Evolutionary conservation across 2,329 filamentous ascomycete genomes (phyloP), one percentile per base, ranked within the genome.

Genomic region (Colletotrichum viniferum): DNA sequence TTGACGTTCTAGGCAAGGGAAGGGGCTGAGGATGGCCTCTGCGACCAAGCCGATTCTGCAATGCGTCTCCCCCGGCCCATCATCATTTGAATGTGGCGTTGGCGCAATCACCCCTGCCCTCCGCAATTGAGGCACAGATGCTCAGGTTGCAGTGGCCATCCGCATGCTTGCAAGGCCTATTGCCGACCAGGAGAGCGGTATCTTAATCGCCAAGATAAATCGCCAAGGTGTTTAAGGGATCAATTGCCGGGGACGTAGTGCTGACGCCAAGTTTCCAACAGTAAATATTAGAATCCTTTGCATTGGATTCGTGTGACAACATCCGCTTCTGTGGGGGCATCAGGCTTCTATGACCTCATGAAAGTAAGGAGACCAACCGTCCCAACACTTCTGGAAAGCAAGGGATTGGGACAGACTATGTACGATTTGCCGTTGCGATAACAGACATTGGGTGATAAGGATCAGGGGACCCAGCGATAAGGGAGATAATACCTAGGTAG

Each of bases 1-100:
- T 21, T 1, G n/a, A 21, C 2, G 43, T 52, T 52, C 43, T 4
- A 52, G 3, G n/a, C 43, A 13, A 52, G n/a, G n/a, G 0, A 0
- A 13, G n/a, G 43, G n/a, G 43, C 43, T 52, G 43, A 3, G 12
- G 10, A 13, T 24, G n/a, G n/a, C 43, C 43, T 52, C n/a, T 52
- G 43, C n/a, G 43, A 52, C n/a, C n/a, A 13, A 52, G n/a, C 43
- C 43, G n/a, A 52, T 52, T 21, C n/a, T 52, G 43, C 43, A 52
- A 21, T 52, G 43, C 43, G 43, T 52, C 38, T n/a, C 10, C 43
- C 43, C n/a, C 43, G 43, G 43, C n/a, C 43, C n/a, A 52, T 52
- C 43, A 52, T 52, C 43, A 52, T 52, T 52, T 52, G 43, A 21
- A 52, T 5, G n/a, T 52, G 43, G 10, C 43, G 43, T 52, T 52